phyloP scores from a whole-genome alignment of 2,329 filamentous ascomycete species.

The Setomelanomma holmii region DNA sequence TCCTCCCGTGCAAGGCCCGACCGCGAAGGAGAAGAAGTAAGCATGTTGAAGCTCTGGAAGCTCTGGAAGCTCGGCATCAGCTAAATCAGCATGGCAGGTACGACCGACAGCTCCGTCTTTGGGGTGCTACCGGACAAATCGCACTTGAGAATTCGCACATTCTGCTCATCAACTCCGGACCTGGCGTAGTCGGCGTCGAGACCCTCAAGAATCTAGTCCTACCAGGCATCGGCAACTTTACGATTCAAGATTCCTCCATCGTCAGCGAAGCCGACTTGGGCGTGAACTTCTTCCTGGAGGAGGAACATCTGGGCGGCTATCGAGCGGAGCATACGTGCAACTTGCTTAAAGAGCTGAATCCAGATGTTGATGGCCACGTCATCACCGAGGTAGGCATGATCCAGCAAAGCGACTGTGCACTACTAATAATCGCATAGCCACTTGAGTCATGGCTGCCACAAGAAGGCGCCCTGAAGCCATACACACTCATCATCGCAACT shows the following conservation, averaged over 20 bases:
- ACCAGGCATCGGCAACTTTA: constrained; percentile 89
- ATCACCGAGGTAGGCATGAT: constrained; percentile 60
- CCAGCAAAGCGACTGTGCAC: not conserved
- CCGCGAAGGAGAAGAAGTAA: constrained; percentile 60
- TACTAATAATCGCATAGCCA: constrained; percentile 43
- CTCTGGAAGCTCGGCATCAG: constrained; percentile 8
- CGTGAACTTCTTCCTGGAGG: constrained; percentile 95
- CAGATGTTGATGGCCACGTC: constrained; percentile 83
- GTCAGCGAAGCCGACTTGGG: constrained; percentile 87
- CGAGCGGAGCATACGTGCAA: constrained; percentile 80
- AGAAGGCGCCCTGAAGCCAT: constrained; percentile 53
- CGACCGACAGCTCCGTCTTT: constrained; percentile 91
- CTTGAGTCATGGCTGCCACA: constrained; percentile 54
- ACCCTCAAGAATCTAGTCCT: constrained; percentile 96
- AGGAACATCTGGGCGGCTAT: constrained; percentile 75
- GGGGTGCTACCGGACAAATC: constrained; percentile 90
- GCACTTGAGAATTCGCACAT: constrained; percentile 91
- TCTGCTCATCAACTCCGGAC: constrained; percentile 84
- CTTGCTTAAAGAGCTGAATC: constrained; percentile 85
- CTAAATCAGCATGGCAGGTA: constrained; percentile 68
- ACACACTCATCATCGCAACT: constrained; percentile 68
- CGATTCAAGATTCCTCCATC: constrained; percentile 79
- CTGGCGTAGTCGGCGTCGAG: constrained; percentile 88
- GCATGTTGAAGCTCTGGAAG: not conserved
- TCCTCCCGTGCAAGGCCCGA: constrained; percentile 50